Evolutionary conservation across 352 stramenopile species (phyloP).

Genomic region (Globisporangium irregulare): DNA sequence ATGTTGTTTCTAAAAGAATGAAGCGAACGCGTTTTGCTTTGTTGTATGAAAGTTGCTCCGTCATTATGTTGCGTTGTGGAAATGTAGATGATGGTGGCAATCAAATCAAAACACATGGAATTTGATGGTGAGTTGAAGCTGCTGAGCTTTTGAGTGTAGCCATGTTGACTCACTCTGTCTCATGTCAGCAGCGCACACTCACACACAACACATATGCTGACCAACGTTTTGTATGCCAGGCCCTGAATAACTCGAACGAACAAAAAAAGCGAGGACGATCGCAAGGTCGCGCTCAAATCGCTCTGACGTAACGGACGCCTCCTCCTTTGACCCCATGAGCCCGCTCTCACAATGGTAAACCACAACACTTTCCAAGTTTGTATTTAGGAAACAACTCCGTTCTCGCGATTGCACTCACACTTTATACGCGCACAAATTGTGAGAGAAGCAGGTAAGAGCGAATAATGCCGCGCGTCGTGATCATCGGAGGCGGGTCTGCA

Average conservation of each 20-base stretch:
- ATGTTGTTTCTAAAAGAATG: slow-evolving; percentile 8
- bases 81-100: neutral
- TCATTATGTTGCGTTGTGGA: neutral
- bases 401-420: no score
- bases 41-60: neutral
- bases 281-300: neutral
- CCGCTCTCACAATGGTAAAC: neutral
- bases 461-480: slow-evolving; percentile 41
- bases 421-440: no score
- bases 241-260: neutral
- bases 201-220: neutral
- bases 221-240: neutral
- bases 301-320: neutral
- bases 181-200: neutral
- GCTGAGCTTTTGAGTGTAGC: neutral
- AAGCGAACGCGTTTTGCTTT: slow-evolving; percentile 6
- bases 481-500: slow-evolving; percentile 47
- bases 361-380: neutral
- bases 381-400: neutral
- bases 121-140: slow-evolving; percentile 1
- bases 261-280: neutral
- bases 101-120: neutral
- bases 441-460: no score
- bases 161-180: neutral
- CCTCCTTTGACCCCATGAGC: neutral